Base-by-base conservation (phyloP, 441 rosid genomes). In the Monsonia emarginata region DNA sequence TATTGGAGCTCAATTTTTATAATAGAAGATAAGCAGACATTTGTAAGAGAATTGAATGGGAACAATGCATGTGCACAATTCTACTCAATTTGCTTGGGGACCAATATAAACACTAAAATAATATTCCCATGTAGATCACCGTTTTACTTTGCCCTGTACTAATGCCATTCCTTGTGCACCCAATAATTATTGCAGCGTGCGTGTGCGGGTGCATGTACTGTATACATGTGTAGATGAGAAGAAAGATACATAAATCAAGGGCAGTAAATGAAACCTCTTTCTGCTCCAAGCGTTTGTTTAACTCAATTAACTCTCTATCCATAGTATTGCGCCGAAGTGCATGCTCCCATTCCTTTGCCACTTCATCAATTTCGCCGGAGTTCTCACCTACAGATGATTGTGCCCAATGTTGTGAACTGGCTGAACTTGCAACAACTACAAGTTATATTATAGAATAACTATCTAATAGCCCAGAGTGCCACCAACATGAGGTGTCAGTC, bases 261-360 rank as follows among this genome's bases (percentile, higher is more conserved):
- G 32, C 56, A 61, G 59, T 67, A 65, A 59, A 67, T 50, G 50
- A 65, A 66, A 87, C 92, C 92, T 87, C 86, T 79, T 87, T 87
- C 85, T 85, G 82, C 76, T 87, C 86, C 76, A 85, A 79, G 61
- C 79, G 79, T 72, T 78, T 83, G 71, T 82, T 83, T 65, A 87
- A 67, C 71, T 87, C 89, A 32, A 74, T 75, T 75, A 87, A 74
- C 76, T 87, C 89, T 69, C 76, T 82, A 22, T 78, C 92, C 92
- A 87, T 78, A 52, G 78, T 78, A 76, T 81, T 82, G 31, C 72
- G 81, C 75, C 82, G 66, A 73, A 87, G 78, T 61, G 78, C 67
- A 68, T 87, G 88, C 75, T 82, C 89, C 83, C 86, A 85, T 78
- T 87, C 89, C 68, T 81, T 82, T 56, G 85, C 78, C 34, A 79